Base-by-base conservation (phyloP, 345 rosid species). In the Citrus medica region DNA sequence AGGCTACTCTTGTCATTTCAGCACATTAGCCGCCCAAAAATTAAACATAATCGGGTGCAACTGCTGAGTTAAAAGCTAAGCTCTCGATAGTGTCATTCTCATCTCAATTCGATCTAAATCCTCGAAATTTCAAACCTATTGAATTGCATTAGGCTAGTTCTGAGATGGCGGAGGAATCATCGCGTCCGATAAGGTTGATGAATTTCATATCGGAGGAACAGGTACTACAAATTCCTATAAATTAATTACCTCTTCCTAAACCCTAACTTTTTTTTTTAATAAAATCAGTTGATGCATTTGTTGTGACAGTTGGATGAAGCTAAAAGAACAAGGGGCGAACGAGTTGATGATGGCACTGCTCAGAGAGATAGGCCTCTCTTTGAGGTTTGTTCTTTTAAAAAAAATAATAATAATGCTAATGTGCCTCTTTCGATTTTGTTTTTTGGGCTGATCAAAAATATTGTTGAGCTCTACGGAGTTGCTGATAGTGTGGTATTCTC, bases 301-400 rank as follows among this genome's bases (percentile, higher is more conserved):
- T 74, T 58, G 70, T 75, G 64, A 35, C 89, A 96, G 98, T 84
- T 96, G 79, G 92, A 94, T 78, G 86, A 96, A 88, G 82, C 95
- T 59, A 94, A 94, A 93, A 91, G 85, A 81, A 27, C 89, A 21
- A 91, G 99, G 80, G 98, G 99, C n/a, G 97, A 87, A 77, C 89
- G 93, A 67, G 89, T 94, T 65, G 99, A 94, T 66, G 99, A 94
- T 80, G 99, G 99, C 78, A 94, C 98, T 56, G 93, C 95, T 27
- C 98, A 90, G 85, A 88, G 99, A 80, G 99, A 94, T 67, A 87
- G 97, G 51, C 91, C 99, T 60, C 90, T 96, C 22, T 91, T 59
- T 76, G 97, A 95, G 94, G 98, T 93, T 79, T 35, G 65, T 27
- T 14, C 60, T 59, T 32, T 32, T 32, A 4, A 0, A 3, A 32